Base-by-base conservation (phyloP, 2,329 filamentous ascomycete species). In the Setomelanomma holmii region DNA sequence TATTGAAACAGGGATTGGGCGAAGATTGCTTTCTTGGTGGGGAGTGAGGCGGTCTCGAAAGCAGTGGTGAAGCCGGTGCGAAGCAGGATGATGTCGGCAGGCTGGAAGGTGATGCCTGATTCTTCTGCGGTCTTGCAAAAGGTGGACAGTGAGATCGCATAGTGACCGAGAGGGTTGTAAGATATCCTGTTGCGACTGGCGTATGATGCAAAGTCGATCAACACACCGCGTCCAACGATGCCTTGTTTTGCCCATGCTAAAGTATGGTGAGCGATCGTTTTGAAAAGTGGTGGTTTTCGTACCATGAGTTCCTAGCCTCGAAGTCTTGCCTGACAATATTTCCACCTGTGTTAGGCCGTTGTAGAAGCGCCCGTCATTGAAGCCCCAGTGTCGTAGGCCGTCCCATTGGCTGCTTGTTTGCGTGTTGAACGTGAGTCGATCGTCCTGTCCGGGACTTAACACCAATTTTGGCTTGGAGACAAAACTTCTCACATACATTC, bases 361-460 rank as follows among this genome's bases (percentile, higher is more conserved):
- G 40, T 64, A 66, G 34, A 66, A 64, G n/a, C 40, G 42, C 5
- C 61, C 55, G 38, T 64, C 54, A 36, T 66, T 61, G 40, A 61
- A 64, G 7, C 55, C 61, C 52, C 52, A 61, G 35, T 65, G 61
- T 11, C 61, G 45, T 8, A 65, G 41, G 1, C 59, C 59, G 33
- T 86, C 84, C 84, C 82, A 86, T 66, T 86, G 84, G 20, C 77
- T 81, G 47, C 78, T 79, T 27, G 72, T 70, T 59, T 86, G 83
- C 0, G 83, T 86, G 65, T 86, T 85, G 72, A 86, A 79, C 3
- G 75, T 69, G 5, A 85, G 60, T 56, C 58, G 52, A 40, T 68
- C 65, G 42, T 67, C 64, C 55, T 66, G 33, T 1, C 20, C 19
- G 7, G 11, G 5, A 2, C 11, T 49, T 43, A 55, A 23, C 12